Evolutionary conservation across 2,329 filamentous ascomycete genomes (phyloP).

Genomic region (Cercospora nicotianae): DNA sequence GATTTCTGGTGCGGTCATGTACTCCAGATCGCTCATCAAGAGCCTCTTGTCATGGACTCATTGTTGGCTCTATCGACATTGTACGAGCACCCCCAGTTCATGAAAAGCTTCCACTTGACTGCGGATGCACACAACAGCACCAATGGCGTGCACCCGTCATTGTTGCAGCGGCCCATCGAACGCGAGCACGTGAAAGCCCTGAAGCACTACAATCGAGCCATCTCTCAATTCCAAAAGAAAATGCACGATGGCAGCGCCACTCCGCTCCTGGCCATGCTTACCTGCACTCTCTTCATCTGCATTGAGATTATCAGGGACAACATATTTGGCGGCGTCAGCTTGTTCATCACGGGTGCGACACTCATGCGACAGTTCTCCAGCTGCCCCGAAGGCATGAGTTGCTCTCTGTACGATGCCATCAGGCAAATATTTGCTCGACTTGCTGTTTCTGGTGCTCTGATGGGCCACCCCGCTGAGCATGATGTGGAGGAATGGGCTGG

Average conservation of each 20-base stretch:
- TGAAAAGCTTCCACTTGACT: slow-evolving; percentile 16
- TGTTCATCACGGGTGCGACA: slow-evolving; percentile 27
- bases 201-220: slow-evolving; percentile 32
- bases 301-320: slow-evolving; percentile 33
- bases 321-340: slow-evolving; percentile 25
- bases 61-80: slow-evolving; percentile 29
- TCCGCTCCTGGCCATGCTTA: slow-evolving; percentile 28
- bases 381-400: slow-evolving; percentile 8
- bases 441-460: slow-evolving; percentile 22
- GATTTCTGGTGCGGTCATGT: slow-evolving; percentile 34
- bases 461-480: slow-evolving; percentile 17
- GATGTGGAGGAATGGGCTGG: slow-evolving; percentile 7
- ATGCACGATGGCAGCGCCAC: slow-evolving; percentile 19
- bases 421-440: slow-evolving; percentile 25
- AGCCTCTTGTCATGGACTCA: slow-evolving; percentile 27
- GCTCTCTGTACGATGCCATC: slow-evolving; percentile 13
- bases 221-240: slow-evolving; percentile 19
- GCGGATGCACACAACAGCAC: background rate
- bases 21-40: slow-evolving; percentile 30
- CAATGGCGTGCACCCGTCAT: slow-evolving; percentile 2
- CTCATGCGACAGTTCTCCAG: slow-evolving; percentile 22
- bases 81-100: slow-evolving; percentile 29
- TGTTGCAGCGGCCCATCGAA: slow-evolving; percentile 15
- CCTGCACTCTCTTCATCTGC: slow-evolving; percentile 34
- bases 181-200: slow-evolving; percentile 23